These are phyloP conservation scores for Prorocentrum cordatum DNA, from an alignment of 169 alveolate genomes.

Conservation along the genomic window DNA sequence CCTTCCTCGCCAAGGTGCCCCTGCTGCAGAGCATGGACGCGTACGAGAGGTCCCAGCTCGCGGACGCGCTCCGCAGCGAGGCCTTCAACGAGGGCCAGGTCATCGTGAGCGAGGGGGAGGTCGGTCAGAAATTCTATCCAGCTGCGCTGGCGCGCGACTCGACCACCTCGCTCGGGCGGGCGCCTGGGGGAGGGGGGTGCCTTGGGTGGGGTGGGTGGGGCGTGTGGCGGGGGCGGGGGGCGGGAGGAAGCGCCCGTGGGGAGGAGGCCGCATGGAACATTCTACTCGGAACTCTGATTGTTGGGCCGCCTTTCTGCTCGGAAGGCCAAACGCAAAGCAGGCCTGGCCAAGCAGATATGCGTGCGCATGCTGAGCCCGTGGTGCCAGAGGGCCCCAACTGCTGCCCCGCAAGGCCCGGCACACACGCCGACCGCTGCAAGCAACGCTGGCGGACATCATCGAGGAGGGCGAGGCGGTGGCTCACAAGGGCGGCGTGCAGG, in stretches of 20 bases:
- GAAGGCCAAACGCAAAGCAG: too few relatives aligned
- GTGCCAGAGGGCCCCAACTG: too few relatives aligned
- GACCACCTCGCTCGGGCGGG: slow-evolving; percentile 84
- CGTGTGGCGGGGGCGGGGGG: background rate
- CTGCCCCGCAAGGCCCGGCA: background rate
- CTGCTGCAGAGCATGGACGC: slow-evolving; percentile 83
- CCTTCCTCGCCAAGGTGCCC: slow-evolving; percentile 75
- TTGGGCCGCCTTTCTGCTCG: too few relatives aligned
- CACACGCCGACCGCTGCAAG: background rate
- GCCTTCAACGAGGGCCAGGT: slow-evolving; percentile 77
- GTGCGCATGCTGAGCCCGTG: too few relatives aligned
- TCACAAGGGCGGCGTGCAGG: slow-evolving; percentile 78
- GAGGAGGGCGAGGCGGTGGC: slow-evolving; percentile 78
- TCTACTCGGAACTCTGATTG: too few relatives aligned
- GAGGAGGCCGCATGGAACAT: background rate
- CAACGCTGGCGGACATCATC: background rate
- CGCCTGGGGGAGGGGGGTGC: background rate
- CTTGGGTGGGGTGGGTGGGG: too few relatives aligned
- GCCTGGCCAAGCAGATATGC: too few relatives aligned
- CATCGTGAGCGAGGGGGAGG: slow-evolving; percentile 87
- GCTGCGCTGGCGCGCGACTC: slow-evolving; percentile 84
- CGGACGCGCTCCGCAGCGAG: slow-evolving; percentile 79
- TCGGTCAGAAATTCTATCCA: slow-evolving; percentile 86
- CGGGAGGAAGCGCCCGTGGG: background rate
- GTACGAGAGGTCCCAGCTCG: slow-evolving; percentile 86